A percentile compares a stretch with the other conserved stretches of the same genome.
These are phyloP conservation scores for Phalaenopsis hybrid DNA, from an alignment of 116 monocot genomes.

Conservation along the genomic window DNA sequence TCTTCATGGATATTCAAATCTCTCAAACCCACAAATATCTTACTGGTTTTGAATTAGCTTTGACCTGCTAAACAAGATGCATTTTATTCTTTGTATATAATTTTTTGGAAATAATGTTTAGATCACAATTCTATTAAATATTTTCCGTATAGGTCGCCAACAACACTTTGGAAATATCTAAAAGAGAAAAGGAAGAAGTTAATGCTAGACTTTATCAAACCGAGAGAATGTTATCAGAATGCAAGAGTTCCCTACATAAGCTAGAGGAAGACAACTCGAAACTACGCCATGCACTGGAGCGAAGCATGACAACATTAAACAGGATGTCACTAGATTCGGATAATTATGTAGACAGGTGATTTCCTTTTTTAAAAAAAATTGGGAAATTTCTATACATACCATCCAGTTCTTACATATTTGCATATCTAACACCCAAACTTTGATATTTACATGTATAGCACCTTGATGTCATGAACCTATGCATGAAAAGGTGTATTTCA, in stretches of 20 bases:
- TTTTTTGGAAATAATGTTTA: background rate
- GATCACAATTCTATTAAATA: background rate
- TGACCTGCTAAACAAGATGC: slow-evolving; percentile 3
- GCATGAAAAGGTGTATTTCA: too few relatives aligned
- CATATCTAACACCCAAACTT: too few relatives aligned
- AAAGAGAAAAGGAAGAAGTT: slow-evolving; percentile 61
- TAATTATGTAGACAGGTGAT: slow-evolving; percentile 88
- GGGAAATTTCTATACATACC: too few relatives aligned
- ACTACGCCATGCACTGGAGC: slow-evolving; percentile 72
- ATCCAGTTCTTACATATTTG: too few relatives aligned
- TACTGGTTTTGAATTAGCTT: background rate
- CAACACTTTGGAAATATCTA: slow-evolving; percentile 45
- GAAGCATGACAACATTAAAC: slow-evolving; percentile 88
- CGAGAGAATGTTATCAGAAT: slow-evolving; percentile 63
- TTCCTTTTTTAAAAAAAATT: background rate
- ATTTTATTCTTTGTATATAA: background rate
- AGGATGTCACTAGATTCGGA: slow-evolving; percentile 98
- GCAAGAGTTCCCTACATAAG: slow-evolving; percentile 59
- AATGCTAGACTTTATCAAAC: slow-evolving; percentile 43
- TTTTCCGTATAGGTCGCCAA: slow-evolving; percentile 51
- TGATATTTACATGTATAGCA: too few relatives aligned
- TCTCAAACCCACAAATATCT: background rate
- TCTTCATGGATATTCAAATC: too few relatives aligned
- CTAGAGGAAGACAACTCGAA: slow-evolving; percentile 91
- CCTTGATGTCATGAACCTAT: too few relatives aligned